Percentiles rank a stretch among this genome's conserved stretches.
These are phyloP conservation scores for Boletus reticulatus DNA, from an alignment of 768 basidiomycete species.

Conservation along the genomic window DNA sequence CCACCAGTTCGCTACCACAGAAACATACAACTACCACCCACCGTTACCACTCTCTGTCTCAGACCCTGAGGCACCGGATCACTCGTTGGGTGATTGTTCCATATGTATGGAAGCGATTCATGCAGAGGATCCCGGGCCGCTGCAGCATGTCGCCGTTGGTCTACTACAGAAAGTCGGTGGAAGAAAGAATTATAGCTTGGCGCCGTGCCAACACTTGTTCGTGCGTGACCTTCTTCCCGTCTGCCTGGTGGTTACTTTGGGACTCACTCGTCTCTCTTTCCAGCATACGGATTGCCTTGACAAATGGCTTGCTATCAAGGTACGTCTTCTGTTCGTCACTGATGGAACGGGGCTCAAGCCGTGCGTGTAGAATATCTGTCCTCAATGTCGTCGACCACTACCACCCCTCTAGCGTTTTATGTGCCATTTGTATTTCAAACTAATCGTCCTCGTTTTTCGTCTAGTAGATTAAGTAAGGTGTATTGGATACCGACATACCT, in stretches of 20 bases:
- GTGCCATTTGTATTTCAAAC: not conserved
- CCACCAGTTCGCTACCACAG: conserved; percentile 53
- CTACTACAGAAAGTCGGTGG: conserved; percentile 36
- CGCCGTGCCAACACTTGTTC: conserved; percentile 88
- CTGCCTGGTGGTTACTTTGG: not conserved
- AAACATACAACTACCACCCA: conserved; percentile 86
- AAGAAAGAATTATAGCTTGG: conserved; percentile 75
- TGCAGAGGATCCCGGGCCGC: conserved; percentile 42
- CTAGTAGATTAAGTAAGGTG: not conserved
- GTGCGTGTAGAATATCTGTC: conserved; percentile 73
- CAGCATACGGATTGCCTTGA: conserved; percentile 89
- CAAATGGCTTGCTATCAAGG: conserved; percentile 81
- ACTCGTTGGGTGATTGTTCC: conserved; percentile 81
- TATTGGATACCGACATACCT: conserved; percentile 10
- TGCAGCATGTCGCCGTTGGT: conserved; percentile 36
- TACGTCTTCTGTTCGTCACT: conserved; percentile 16
- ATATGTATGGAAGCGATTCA: conserved; percentile 92
- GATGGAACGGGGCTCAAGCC: not conserved
- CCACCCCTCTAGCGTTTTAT: conserved; percentile 39
- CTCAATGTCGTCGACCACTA: conserved; percentile 82
- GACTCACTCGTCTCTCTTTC: not conserved
- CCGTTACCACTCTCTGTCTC: conserved; percentile 53
- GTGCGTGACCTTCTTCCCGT: conserved; percentile 40
- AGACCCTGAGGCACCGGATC: conserved; percentile 73
- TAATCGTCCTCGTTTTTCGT: not conserved